Base-by-base conservation (phyloP, 352 stramenopile genomes). In the Thraustochytrium sp. region DNA sequence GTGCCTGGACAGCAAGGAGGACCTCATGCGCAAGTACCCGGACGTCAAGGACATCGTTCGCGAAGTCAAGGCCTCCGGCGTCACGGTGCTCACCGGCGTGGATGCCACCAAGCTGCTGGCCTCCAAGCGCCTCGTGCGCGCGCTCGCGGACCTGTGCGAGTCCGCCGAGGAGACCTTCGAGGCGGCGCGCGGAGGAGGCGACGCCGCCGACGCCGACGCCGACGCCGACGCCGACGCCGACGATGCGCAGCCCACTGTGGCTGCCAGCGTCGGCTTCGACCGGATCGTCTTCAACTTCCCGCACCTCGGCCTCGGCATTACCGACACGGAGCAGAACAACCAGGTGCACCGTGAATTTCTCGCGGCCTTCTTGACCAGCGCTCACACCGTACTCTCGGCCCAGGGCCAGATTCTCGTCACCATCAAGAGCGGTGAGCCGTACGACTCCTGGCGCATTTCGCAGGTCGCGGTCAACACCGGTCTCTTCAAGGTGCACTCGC, bases 271-370 rank as follows among this genome's bases (percentile, higher is more conserved):
- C 1, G 55, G 75, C 31, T 84, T 84, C 49, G 55, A 84, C 61
- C 40, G 40, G 4, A 80, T 84, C 42, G 16, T 84, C 16, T 84
- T 84, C 49, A 84, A 84, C 75, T 84, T 84, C 29, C 75, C 75
- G 9, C 75, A 84, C 44, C 44, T 84, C 13, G 75, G 75, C 8
- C 84, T 23, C 3, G 75, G 75, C 34, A 55, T 82, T 21, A 75
- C 31, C 8, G 75, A 84, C 75, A 84, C 40, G 29, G 59, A 83
- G 18, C n/a, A 84, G 56, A 84, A 84, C 61, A 75, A 59, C 49
- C 26, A 54, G 26, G 13, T 83, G 40, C 75, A 84, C 72, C 55
- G 51, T 23, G 75, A 84, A 0, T 61, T 84, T 13, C 75, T 84
- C 26, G 31, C 56, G n/a, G 26, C 63, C 18, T 53, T 84, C 29